Evolutionary conservation across 257 asterid species (phyloP), one percentile per base, ranked within the genome.

Genomic region (Przewalskia tangutica): DNA sequence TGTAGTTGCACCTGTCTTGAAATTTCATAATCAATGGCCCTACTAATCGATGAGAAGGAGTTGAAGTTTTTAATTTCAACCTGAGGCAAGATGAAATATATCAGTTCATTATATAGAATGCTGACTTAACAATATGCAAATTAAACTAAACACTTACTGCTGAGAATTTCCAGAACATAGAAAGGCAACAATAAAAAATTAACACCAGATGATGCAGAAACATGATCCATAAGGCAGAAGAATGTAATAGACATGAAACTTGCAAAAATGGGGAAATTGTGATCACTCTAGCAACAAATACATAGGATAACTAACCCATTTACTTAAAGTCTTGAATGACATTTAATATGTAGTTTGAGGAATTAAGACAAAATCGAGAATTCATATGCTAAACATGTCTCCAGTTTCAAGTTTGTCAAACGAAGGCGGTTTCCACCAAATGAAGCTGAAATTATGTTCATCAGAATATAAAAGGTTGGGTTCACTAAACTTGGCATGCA

Each of bases 31-130:
- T 92, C 98, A 65, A 96, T 93, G 86, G 99, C 99, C 85, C 98
- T 89, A 88, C 96, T 87, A 88, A 96, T 80, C 10, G 99, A 91
- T 81, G 99, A 92, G 86, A 96, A 96, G 73, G 99, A 94, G 90
- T 96, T 96, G 91, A 96, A 82, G 82, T 96, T 96, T 86, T 96
- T 96, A 86, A 96, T 96, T 86, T 96, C 99, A 53, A 95, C 98
- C 98, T 95, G 97, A 77, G 17, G 53, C 16, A 80, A 83, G 84
- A 80, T 32, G 20, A 84, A 51, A 71, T 17, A 54, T 7, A 70
- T 84, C 77, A 85, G 84, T 48, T 55, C 38, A 11, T 46, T 13
- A 46, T 11, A 6, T 44, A 46, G 40, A 46, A 46, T 46, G 59
- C 18, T 46, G 42, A 71, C 59, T 46, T 20, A 46, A 70, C 0